Percentiles rank a stretch among this genome's conserved stretches.
These are phyloP conservation scores for Dalbergia cultrata DNA, from an alignment of 306 rosid genomes.

Conservation along the genomic window DNA sequence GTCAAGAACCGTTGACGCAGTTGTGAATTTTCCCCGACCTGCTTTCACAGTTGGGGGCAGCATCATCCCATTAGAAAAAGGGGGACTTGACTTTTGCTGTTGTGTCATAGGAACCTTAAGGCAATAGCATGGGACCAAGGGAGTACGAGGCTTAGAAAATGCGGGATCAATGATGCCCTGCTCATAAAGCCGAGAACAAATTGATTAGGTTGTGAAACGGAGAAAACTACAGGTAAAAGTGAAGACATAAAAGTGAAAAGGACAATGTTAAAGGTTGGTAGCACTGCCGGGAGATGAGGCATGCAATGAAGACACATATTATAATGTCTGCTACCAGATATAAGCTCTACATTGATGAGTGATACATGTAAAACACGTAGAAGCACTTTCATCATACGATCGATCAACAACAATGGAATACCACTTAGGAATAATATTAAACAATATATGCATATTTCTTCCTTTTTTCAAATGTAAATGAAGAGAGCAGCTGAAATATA, in stretches of 20 bases:
- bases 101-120: slow-evolving; percentile 69
- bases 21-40: slow-evolving; percentile 85
- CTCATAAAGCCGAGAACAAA: slow-evolving; percentile 22
- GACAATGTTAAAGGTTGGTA: not conserved
- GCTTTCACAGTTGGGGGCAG: slow-evolving; percentile 86
- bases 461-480: not conserved
- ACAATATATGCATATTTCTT: not conserved
- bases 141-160: slow-evolving; percentile 81
- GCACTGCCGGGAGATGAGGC: too few species aligned
- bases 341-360: not conserved
- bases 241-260: not conserved
- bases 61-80: slow-evolving; percentile 82
- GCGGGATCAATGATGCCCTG: slow-evolving; percentile 89
- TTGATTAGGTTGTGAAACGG: slow-evolving; percentile 27
- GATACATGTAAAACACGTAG: not conserved
- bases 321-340: too few species aligned
- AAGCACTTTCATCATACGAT: not conserved
- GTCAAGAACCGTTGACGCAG: slow-evolving; percentile 66
- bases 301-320: too few species aligned
- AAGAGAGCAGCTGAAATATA: slow-evolving; percentile 13
- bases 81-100: slow-evolving; percentile 74
- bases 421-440: not conserved
- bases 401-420: not conserved
- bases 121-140: slow-evolving; percentile 86
- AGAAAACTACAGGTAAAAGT: not conserved